These are phyloP conservation scores for Chondrus crispus DNA, from an alignment of 23 red algal species.

Conservation along the genomic window DNA sequence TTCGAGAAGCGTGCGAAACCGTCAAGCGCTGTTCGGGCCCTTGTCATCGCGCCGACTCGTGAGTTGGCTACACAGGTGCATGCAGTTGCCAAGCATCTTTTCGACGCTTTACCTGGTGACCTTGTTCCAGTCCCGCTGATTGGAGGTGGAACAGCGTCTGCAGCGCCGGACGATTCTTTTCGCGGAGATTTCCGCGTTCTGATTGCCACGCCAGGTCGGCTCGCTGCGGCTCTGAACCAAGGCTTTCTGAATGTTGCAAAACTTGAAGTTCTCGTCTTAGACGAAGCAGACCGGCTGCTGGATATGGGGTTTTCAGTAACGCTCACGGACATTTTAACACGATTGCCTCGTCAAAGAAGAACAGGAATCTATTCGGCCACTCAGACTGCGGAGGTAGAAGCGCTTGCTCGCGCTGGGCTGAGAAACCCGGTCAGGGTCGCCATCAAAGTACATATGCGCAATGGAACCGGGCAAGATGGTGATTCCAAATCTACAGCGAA, in stretches of 20 bases:
- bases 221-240: constrained; percentile 55
- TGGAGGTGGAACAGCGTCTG: constrained; percentile 18
- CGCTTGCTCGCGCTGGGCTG: constrained; percentile 70
- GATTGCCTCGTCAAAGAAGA: constrained; percentile 64
- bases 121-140: constrained; percentile 52
- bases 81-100: constrained; percentile 65
- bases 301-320: constrained; percentile 87
- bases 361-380: constrained; percentile 88
- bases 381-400: constrained; percentile 57
- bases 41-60: constrained; percentile 89
- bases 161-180: constrained; percentile 20
- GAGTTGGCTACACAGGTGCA: constrained; percentile 86
- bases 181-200: constrained; percentile 47
- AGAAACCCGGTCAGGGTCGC: constrained; percentile 75
- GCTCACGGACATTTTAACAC: constrained; percentile 67
- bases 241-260: constrained; percentile 2
- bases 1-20: neutral
- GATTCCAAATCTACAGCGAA: neutral
- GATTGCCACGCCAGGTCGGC: constrained; percentile 82
- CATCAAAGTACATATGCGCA: constrained; percentile 13
- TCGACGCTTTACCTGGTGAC: constrained; percentile 38
- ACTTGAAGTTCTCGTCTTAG: constrained; percentile 83
- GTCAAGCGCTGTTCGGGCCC: neutral
- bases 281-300: constrained; percentile 89
- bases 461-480: neutral